These are phyloP conservation scores for Plicaturopsis crispa DNA, from an alignment of 768 basidiomycete genomes.

Conservation along the genomic window DNA sequence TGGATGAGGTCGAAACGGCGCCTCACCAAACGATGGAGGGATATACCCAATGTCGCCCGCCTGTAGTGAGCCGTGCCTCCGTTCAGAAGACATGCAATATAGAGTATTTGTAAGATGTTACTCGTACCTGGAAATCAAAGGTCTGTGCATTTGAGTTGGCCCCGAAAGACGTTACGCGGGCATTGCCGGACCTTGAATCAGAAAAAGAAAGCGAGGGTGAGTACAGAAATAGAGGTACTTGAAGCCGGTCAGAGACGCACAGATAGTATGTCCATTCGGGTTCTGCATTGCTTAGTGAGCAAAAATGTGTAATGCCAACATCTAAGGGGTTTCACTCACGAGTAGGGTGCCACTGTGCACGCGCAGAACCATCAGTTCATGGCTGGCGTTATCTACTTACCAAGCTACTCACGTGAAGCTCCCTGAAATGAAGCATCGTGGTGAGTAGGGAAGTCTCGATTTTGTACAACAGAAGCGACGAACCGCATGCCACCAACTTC, in stretches of 20 bases:
- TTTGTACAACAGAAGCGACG: constrained; percentile 4
- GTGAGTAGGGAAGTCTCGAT: constrained; percentile 1
- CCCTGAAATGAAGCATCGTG: constrained; percentile 19
- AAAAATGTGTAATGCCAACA: too few relatives aligned
- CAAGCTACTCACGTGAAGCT: constrained; percentile 32
- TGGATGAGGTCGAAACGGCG: background rate
- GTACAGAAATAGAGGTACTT: background rate
- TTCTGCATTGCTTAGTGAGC: too few relatives aligned
- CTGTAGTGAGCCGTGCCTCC: constrained; percentile 16
- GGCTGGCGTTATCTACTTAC: background rate
- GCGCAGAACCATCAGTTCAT: too few relatives aligned
- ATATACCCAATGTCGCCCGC: constrained; percentile 19
- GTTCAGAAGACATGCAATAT: background rate
- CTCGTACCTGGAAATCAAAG: constrained; percentile 33
- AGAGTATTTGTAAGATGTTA: background rate
- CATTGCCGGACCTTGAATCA: constrained; percentile 24
- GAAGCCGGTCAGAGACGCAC: constrained; percentile 13
- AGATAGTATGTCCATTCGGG: constrained; percentile 40
- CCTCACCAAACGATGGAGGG: constrained; percentile 16
- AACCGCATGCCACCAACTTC: constrained; percentile 57
- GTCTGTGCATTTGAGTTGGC: constrained; percentile 31
- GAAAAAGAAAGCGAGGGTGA: constrained; percentile 2
- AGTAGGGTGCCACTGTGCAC: constrained; percentile 48
- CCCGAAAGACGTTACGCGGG: constrained; percentile 36
- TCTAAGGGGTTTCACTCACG: too few relatives aligned